A percentile compares a stretch with the other conserved stretches of the same genome.
Conservation (phyloP, 345 rosid genomes). For the Gossypium australe region DNA sequence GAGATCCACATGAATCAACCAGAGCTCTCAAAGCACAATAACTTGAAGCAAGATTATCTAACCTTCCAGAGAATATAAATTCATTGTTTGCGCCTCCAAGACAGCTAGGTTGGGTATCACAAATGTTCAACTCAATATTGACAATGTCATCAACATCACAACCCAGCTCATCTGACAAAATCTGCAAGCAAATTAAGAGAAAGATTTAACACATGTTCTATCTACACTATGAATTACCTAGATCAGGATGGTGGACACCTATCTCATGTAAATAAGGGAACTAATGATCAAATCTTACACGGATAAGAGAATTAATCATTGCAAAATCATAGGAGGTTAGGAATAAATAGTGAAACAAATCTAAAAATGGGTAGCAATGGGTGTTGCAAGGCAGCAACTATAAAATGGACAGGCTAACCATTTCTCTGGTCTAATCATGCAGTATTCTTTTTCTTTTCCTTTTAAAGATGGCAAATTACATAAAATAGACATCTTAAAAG, state of each 20-base stretch:
- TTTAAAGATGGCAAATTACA: background rate
- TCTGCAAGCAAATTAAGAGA: constrained; percentile 37
- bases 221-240: background rate
- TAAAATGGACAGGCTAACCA: background rate
- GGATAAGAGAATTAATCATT: background rate
- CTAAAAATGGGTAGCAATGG: background rate
- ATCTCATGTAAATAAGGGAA: background rate
- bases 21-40: constrained; percentile 88
- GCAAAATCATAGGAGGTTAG: background rate
- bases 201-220: background rate
- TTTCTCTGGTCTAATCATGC: background rate
- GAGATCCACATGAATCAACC: constrained; percentile 62
- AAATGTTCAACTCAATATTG: constrained; percentile 81
- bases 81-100: constrained; percentile 91
- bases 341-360: background rate
- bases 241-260: background rate
- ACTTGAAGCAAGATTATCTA: constrained; percentile 91
- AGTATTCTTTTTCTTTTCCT: background rate
- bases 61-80: constrained; percentile 90
- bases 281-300: background rate
- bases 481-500: background rate
- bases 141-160: constrained; percentile 65
- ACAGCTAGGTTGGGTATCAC: constrained; percentile 96
- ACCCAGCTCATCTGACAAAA: constrained; percentile 60
- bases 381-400: background rate